These are phyloP conservation scores for Lanmaoa pseudosensibilis DNA, from an alignment of 768 basidiomycete genomes.

Conservation along the genomic window DNA sequence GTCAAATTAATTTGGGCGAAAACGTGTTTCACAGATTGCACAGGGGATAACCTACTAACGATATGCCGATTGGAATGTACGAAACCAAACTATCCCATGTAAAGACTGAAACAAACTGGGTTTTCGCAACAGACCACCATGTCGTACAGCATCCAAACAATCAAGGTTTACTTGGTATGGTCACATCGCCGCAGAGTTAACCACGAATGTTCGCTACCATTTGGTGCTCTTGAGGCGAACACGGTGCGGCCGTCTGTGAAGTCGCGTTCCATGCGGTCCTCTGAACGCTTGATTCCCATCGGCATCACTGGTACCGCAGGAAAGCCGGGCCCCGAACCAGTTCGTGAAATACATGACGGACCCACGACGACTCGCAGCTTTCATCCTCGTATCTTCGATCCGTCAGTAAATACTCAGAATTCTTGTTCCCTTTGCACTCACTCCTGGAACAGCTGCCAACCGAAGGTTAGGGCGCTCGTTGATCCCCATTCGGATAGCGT, in stretches of 20 bases:
- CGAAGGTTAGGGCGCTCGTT: background rate
- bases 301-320: background rate
- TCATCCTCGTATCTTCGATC: background rate
- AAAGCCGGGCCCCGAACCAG: background rate
- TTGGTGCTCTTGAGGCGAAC: background rate
- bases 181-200: background rate
- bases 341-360: background rate
- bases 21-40: background rate
- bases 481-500: slow-evolving; percentile 6
- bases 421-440: background rate
- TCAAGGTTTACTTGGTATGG: background rate
- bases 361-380: background rate
- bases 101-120: background rate
- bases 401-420: background rate
- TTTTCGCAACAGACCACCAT: background rate
- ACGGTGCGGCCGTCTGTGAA: background rate
- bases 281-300: slow-evolving; percentile 7
- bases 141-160: background rate
- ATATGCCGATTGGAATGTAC: background rate
- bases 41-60: background rate
- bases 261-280: slow-evolving; percentile 4
- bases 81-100: background rate
- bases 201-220: background rate
- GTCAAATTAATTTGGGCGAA: background rate
- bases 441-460: background rate